These are phyloP conservation scores for Narthecium ossifragum DNA, from an alignment of 106 monocot species.

Conservation along the genomic window DNA sequence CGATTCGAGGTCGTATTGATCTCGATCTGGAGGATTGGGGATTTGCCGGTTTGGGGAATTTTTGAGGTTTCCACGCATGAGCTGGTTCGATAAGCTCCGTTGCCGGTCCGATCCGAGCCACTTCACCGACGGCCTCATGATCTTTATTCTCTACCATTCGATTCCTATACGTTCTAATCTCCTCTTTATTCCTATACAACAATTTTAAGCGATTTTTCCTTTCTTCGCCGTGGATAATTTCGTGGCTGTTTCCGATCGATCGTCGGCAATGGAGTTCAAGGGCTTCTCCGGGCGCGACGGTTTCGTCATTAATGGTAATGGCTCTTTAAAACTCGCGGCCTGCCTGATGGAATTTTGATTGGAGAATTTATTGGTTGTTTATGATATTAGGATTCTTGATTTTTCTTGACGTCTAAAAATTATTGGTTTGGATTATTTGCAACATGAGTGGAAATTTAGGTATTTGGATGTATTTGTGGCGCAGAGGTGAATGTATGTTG, in stretches of 20 bases:
- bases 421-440: no score
- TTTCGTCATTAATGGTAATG: conserved; percentile 28
- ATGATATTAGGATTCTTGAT: no score
- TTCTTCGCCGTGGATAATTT: conserved; percentile 2
- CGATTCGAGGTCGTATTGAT: no score
- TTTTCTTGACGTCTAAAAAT: no score
- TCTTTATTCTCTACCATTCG: conserved; percentile 73
- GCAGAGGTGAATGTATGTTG: no score
- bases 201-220: conserved; percentile 19
- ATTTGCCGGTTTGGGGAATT: conserved; percentile 59
- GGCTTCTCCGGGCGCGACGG: conserved; percentile 22
- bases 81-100: conserved; percentile 90
- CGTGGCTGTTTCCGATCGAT: no score
- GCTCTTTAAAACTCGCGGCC: no score
- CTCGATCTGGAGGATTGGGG: no score
- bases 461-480: no score
- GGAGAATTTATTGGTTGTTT: no score
- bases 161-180: conserved; percentile 83
- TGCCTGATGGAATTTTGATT: no score
- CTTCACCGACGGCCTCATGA: conserved; percentile 79
- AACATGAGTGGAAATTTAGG: no score
- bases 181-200: conserved; percentile 4
- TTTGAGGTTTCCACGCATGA: conserved; percentile 54
- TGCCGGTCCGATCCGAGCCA: conserved; percentile 62
- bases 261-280: conserved; percentile 45